A percentile compares a stretch with the other conserved stretches of the same genome.
Evolutionary conservation across 1,284 basidiomycete species (phyloP).

Genomic region (Neonothopanus nambi): DNA sequence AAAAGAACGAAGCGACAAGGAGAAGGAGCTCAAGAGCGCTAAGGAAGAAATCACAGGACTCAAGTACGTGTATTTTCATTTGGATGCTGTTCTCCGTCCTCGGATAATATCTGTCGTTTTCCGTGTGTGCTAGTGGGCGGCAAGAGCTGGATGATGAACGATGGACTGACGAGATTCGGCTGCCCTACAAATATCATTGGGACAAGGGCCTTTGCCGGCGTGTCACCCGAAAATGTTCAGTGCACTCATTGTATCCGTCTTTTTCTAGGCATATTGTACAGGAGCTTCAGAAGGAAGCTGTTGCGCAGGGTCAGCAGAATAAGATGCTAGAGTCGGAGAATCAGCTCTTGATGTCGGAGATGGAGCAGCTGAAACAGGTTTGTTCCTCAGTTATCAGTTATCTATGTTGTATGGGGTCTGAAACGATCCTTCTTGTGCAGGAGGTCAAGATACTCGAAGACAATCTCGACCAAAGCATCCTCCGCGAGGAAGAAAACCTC

Average conservation of each 20-base stretch:
- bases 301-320: conserved; percentile 45
- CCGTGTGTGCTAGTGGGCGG: too few species aligned
- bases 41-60: conserved; percentile 74
- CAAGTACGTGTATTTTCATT: conserved; percentile 50
- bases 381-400: too few species aligned
- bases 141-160: too few species aligned
- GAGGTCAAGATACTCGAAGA: conserved; percentile 74
- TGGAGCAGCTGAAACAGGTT: conserved; percentile 76
- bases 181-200: too few species aligned
- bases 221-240: neutral
- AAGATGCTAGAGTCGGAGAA: conserved; percentile 80
- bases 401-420: too few species aligned
- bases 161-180: too few species aligned
- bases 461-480: conserved; percentile 66
- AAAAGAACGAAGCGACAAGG: conserved; percentile 23
- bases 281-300: conserved; percentile 75
- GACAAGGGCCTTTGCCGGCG: neutral
- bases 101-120: conserved; percentile 2
- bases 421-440: conserved; percentile 44
- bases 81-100: neutral
- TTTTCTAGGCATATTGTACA: conserved; percentile 76
- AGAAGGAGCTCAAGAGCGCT: conserved; percentile 43
- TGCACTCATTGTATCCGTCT: conserved; percentile 1
- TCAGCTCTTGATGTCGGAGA: conserved; percentile 69
- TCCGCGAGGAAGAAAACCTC: conserved; percentile 49